Evolutionary conservation across 2,329 filamentous ascomycete genomes (phyloP).

Genomic region (Pseudocercospora crystallina): DNA sequence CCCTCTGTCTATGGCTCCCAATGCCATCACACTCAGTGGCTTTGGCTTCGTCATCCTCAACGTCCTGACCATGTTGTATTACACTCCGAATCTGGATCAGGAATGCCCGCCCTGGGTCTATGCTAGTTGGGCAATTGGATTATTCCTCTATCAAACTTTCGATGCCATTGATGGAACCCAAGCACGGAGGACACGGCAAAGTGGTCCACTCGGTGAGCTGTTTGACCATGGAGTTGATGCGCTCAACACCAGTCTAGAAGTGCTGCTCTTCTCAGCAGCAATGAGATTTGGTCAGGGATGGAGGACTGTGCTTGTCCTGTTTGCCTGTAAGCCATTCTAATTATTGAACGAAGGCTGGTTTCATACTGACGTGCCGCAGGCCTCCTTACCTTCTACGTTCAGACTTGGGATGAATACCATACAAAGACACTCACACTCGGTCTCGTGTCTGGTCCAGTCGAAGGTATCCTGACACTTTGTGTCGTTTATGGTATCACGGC

Average conservation of each 20-base stretch:
- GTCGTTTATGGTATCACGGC: constrained; percentile 81
- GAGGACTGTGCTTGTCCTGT: constrained; percentile 80
- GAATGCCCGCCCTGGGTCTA: constrained; percentile 97
- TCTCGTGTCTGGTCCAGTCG: constrained; percentile 88
- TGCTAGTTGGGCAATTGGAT: constrained; percentile 80
- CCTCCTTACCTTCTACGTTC: constrained; percentile 93
- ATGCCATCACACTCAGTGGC: constrained; percentile 79
- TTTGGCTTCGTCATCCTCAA: constrained; percentile 89
- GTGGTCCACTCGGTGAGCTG: constrained; percentile 88
- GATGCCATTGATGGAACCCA: constrained; percentile 95
- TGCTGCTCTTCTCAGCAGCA: constrained; percentile 84
- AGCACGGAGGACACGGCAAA: constrained; percentile 88
- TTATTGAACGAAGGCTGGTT: constrained; percentile 48
- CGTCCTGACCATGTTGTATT: constrained; percentile 89
- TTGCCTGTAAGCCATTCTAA: constrained; percentile 69
- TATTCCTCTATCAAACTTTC: constrained; percentile 98
- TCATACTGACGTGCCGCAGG: constrained; percentile 8
- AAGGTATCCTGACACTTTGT: constrained; percentile 84
- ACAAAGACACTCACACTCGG: constrained; percentile 93
- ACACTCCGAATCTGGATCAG: constrained; percentile 88
- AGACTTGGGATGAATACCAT: constrained; percentile 99
- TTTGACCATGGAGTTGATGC: constrained; percentile 98
- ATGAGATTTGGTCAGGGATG: constrained; percentile 93
- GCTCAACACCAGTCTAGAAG: constrained; percentile 91
- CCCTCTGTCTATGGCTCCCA: constrained; percentile 86